Conservation (phyloP, 306 rosid genomes). For the Leucaena leucocephala region DNA sequence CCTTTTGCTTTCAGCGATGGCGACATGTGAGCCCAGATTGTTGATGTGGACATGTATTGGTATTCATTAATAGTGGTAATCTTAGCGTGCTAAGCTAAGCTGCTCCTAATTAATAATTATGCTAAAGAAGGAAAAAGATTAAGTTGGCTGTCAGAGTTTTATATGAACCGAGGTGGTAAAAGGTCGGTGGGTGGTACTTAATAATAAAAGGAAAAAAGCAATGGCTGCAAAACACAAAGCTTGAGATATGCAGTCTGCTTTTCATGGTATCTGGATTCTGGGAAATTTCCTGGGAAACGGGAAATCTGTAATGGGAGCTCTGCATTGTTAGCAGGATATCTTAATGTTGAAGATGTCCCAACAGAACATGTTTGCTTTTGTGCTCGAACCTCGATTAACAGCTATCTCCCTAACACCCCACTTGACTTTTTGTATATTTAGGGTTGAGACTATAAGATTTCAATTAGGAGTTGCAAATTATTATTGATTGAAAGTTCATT, state of each 20-base stretch:
- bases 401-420: neutral
- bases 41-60: neutral
- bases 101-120: neutral
- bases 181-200: neutral
- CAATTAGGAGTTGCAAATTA: neutral
- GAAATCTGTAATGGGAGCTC: neutral
- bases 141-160: neutral
- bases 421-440: neutral
- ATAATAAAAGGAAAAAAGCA: neutral
- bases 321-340: neutral
- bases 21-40: neutral
- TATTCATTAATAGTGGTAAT: neutral
- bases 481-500: neutral
- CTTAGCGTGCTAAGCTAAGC: neutral
- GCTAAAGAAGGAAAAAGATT: neutral
- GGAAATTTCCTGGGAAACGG: slow-evolving; percentile 1
- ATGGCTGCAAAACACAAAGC: neutral
- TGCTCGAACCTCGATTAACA: neutral
- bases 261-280: neutral
- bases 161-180: neutral
- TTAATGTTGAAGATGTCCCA: neutral
- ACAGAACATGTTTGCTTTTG: neutral
- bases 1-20: neutral
- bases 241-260: neutral
- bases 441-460: neutral